A percentile compares a stretch with the other conserved stretches of the same genome.
phyloP scores from a whole-genome alignment of 805 yeast genomes.

The Saturnispora quitensis region DNA sequence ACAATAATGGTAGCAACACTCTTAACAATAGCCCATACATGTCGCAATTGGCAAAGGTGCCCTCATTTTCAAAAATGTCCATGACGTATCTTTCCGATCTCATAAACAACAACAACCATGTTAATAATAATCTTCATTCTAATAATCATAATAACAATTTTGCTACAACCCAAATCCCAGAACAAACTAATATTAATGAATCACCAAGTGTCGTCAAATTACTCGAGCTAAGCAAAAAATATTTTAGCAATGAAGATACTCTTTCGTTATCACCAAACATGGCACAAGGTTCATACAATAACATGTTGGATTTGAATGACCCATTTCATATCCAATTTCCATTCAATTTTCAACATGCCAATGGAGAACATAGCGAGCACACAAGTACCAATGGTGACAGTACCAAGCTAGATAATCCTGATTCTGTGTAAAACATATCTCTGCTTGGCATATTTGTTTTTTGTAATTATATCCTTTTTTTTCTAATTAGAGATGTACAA shows the following conservation, averaged over 20 bases:
- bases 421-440: neutral
- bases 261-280: neutral
- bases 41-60: slow-evolving; percentile 3
- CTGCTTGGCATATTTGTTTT: neutral
- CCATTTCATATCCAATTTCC: slow-evolving; percentile 47
- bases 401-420: neutral
- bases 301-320: slow-evolving; percentile 31
- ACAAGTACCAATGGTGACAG: neutral
- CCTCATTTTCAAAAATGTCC: slow-evolving; percentile 1
- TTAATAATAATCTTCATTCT: slow-evolving; percentile 3
- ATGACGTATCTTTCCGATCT: slow-evolving; percentile 1
- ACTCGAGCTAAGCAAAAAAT: neutral
- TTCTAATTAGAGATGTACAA: neutral
- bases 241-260: neutral
- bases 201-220: slow-evolving; percentile 3
- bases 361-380: neutral
- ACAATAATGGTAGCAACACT: neutral
- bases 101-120: neutral
- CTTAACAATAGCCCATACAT: neutral
- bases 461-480: neutral
- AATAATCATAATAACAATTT: neutral
- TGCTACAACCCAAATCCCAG: neutral
- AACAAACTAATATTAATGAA: neutral
- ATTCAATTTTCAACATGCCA: slow-evolving; percentile 33
- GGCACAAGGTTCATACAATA: neutral